These are phyloP conservation scores for Articulospora tetracladia DNA, from an alignment of 495 filamentous ascomycete species.

Conservation along the genomic window DNA sequence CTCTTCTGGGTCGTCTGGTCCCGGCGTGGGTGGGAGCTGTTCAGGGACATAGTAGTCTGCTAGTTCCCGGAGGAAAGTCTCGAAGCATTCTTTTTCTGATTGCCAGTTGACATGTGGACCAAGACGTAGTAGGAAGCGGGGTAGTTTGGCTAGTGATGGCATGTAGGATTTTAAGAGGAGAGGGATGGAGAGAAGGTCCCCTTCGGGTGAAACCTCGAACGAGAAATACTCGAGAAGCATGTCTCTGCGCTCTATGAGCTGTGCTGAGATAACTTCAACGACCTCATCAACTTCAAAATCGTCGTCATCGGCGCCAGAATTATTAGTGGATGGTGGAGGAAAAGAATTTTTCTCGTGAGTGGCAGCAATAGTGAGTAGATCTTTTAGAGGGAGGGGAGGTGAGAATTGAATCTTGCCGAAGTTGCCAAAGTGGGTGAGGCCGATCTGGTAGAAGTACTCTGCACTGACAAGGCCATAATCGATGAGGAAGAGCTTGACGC, in stretches of 20 bases:
- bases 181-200: conserved; percentile 74
- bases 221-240: conserved; percentile 95
- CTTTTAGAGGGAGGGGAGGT: conserved; percentile 65
- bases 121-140: conserved; percentile 80
- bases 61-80: conserved; percentile 80
- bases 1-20: conserved; percentile 33
- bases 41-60: conserved; percentile 91
- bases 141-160: conserved; percentile 80
- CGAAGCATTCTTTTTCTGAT: conserved; percentile 81
- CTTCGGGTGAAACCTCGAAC: conserved; percentile 73
- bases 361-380: conserved; percentile 70
- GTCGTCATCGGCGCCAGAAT: conserved; percentile 34
- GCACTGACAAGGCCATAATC: conserved; percentile 87
- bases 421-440: conserved; percentile 93
- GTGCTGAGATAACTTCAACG: conserved; percentile 52
- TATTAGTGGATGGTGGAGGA: conserved; percentile 17
- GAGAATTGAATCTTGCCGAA: conserved; percentile 82
- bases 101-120: conserved; percentile 89
- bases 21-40: conserved; percentile 58
- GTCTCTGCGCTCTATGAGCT: conserved; percentile 68
- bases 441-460: conserved; percentile 97
- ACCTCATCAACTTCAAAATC: conserved; percentile 65
- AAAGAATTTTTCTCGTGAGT: conserved; percentile 53
- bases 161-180: conserved; percentile 86
- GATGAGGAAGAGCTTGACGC: conserved; percentile 88